These are phyloP conservation scores for Baudoinia panamericana DNA, from an alignment of 495 filamentous ascomycete genomes.

Conservation along the genomic window DNA sequence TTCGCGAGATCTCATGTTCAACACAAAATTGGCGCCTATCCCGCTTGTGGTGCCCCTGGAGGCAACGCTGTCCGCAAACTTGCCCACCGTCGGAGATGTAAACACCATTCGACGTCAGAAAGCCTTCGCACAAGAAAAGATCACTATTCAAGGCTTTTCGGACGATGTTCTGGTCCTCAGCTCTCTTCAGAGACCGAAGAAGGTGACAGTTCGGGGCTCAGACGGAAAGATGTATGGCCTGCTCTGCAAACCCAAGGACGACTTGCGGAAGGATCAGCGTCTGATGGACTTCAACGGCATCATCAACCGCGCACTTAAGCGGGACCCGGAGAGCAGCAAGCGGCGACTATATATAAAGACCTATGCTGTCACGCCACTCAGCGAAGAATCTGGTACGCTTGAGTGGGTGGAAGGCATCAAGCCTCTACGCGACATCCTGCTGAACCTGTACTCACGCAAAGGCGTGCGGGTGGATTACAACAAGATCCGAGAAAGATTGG, in stretches of 20 bases:
- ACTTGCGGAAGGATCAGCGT: constrained; percentile 89
- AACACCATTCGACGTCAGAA: constrained; percentile 59
- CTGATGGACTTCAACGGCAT: constrained; percentile 98
- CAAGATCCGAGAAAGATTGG: constrained; percentile 44
- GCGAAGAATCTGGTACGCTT: constrained; percentile 94
- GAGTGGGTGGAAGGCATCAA: constrained; percentile 98
- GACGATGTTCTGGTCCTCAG: constrained; percentile 82
- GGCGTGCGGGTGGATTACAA: constrained; percentile 44
- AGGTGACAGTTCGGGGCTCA: constrained; percentile 73
- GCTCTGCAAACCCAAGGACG: constrained; percentile 94
- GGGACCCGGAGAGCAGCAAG: constrained; percentile 77
- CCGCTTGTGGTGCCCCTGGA: constrained; percentile 79
- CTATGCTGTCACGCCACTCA: constrained; percentile 88
- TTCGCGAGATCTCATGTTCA: constrained; percentile 65
- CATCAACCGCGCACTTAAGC: constrained; percentile 87
- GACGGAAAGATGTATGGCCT: constrained; percentile 80
- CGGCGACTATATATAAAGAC: constrained; percentile 85
- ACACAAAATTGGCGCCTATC: constrained; percentile 67
- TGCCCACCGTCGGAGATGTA: constrained; percentile 61
- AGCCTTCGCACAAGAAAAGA: constrained; percentile 58
- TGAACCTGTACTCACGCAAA: constrained; percentile 60
- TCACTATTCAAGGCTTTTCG: constrained; percentile 52
- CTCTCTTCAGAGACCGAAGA: constrained; percentile 84
- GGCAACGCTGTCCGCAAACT: constrained; percentile 62
- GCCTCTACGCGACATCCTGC: constrained; percentile 81